Conservation (phyloP, 2,329 filamentous ascomycete species). For the Exophiala calicioides region DNA sequence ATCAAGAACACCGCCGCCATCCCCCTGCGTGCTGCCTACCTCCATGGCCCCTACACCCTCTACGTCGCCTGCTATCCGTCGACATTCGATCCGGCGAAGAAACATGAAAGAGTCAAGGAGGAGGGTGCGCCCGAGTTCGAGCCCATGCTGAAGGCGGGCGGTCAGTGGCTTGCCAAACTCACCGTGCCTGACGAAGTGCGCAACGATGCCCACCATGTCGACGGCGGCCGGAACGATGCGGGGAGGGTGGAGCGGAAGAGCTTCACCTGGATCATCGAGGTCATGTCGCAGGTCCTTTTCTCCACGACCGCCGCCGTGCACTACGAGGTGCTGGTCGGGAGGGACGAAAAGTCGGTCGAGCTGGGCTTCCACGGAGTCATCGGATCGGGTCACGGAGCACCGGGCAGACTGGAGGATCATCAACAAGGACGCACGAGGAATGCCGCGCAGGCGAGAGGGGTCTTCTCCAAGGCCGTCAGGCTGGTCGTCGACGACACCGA, state of each 20-base stretch:
- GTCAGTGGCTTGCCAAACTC: constrained; percentile 78
- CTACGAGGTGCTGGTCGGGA: constrained; percentile 82
- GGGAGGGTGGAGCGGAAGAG: constrained; percentile 54
- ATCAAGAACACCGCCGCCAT: constrained; percentile 91
- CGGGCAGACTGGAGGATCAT: constrained; percentile 75
- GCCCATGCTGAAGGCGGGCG: constrained; percentile 92
- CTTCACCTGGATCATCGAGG: constrained; percentile 85
- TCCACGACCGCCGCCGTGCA: constrained; percentile 83
- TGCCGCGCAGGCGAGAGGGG: constrained; percentile 65
- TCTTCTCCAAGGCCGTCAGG: constrained; percentile 79
- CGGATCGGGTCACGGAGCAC: constrained; percentile 52
- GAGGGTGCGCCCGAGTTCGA: constrained; percentile 89
- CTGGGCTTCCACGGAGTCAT: constrained; percentile 62
- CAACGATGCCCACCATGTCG: constrained; percentile 26
- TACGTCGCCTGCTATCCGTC: constrained; percentile 84
- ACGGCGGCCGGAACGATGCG: constrained; percentile 27
- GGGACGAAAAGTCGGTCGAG: constrained; percentile 80
- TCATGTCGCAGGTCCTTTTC: constrained; percentile 91
- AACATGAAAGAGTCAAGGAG: constrained; percentile 66
- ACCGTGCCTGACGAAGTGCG: constrained; percentile 77
- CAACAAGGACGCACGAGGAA: constrained; percentile 61
- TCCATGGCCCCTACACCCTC: constrained; percentile 88
- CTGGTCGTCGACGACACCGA: constrained; percentile 85
- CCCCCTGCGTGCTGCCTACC: constrained; percentile 87
- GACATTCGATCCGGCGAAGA: constrained; percentile 78